Evolutionary conservation across 371 early-diverging fungal genomes (phyloP).

Genomic region (Apophysomyces sp.): DNA sequence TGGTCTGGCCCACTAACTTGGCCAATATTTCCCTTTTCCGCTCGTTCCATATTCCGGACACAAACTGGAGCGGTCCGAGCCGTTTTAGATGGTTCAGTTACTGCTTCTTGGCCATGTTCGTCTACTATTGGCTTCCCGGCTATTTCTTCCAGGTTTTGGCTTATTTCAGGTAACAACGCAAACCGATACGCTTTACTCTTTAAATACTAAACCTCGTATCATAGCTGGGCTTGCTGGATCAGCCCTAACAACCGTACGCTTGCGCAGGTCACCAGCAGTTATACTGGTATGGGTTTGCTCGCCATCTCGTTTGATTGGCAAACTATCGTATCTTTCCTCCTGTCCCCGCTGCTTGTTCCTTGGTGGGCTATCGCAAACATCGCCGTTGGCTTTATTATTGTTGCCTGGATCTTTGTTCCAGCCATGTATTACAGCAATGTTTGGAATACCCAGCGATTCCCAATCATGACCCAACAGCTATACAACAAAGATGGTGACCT

Average conservation of each 20-base stretch:
- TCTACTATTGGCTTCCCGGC: conserved; percentile 80
- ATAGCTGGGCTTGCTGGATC: conserved; percentile 66
- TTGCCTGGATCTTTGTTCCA: conserved; percentile 77
- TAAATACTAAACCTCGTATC: not conserved
- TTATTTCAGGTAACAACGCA: conserved; percentile 49
- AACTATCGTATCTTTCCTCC: conserved; percentile 61
- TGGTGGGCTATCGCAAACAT: conserved; percentile 74
- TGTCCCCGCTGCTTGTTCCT: conserved; percentile 74
- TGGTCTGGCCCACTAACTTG: conserved; percentile 85
- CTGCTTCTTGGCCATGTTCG: conserved; percentile 52
- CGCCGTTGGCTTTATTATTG: conserved; percentile 64
- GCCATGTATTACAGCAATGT: conserved; percentile 68
- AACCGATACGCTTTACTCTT: too few relatives aligned
- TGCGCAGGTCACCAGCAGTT: conserved; percentile 62
- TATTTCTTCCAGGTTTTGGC: conserved; percentile 72
- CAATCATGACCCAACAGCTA: conserved; percentile 48
- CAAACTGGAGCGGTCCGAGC: conserved; percentile 43
- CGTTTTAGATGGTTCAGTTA: conserved; percentile 70
- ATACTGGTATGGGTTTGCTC: conserved; percentile 67
- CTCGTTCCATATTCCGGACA: conserved; percentile 62
- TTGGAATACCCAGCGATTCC: conserved; percentile 65
- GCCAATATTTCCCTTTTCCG: conserved; percentile 73
- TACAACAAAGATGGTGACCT: conserved; percentile 47
- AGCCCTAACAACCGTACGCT: conserved; percentile 55
- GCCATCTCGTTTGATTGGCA: conserved; percentile 79